A percentile compares a stretch with the other conserved stretches of the same genome.
Evolutionary conservation across 2,329 filamentous ascomycete species (phyloP).

Genomic region (Teratosphaeriaceae sp.): DNA sequence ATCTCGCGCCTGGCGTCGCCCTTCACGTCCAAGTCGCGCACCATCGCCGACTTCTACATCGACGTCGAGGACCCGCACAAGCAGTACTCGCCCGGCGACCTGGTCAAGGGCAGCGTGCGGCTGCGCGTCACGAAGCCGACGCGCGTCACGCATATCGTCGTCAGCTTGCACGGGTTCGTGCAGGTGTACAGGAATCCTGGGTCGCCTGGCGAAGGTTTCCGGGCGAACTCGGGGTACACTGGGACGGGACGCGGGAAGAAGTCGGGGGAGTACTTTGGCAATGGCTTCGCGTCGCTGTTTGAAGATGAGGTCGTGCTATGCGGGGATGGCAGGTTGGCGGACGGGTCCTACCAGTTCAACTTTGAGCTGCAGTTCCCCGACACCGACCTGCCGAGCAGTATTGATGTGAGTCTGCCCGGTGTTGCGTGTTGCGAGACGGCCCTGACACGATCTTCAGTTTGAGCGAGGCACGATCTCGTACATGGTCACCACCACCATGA

Average conservation of each 20-base stretch:
- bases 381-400: conserved; percentile 75
- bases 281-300: conserved; percentile 73
- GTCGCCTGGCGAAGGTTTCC: conserved; percentile 49
- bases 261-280: conserved; percentile 57
- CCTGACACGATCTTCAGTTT: conserved; percentile 56
- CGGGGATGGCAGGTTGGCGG: conserved; percentile 67
- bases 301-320: conserved; percentile 76
- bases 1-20: conserved; percentile 52
- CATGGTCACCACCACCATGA: conserved; percentile 82
- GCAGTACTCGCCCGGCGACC: conserved; percentile 67
- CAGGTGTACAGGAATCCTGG: conserved; percentile 69
- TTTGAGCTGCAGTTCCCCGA: conserved; percentile 66
- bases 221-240: conserved; percentile 42
- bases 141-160: conserved; percentile 72
- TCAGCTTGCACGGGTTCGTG: conserved; percentile 71
- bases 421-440: background rate
- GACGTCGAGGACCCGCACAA: conserved; percentile 70
- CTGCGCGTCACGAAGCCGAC: conserved; percentile 67
- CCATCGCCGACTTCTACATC: conserved; percentile 72
- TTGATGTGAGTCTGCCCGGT: conserved; percentile 62
- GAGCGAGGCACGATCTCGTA: conserved; percentile 92
- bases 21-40: conserved; percentile 51
- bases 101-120: conserved; percentile 65
- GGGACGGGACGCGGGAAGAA: conserved; percentile 49
- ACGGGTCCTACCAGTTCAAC: conserved; percentile 72